These are phyloP conservation scores for Verticillium isaacii DNA, from an alignment of 2,329 filamentous ascomycete genomes.

Conservation along the genomic window DNA sequence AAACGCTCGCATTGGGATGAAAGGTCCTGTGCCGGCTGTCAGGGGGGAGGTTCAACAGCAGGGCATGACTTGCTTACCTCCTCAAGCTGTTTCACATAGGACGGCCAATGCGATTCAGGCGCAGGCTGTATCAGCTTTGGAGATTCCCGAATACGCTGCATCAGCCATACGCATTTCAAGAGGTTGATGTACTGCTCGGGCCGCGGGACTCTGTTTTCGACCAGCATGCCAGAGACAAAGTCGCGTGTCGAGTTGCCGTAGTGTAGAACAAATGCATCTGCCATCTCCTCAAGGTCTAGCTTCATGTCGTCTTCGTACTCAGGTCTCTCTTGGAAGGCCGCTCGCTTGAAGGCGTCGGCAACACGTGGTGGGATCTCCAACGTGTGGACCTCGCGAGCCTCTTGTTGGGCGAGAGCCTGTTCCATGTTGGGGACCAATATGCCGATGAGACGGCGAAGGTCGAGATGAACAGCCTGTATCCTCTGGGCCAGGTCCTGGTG, in stretches of 20 bases:
- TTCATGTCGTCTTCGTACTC: neutral
- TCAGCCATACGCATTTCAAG: slow-evolving; percentile 27
- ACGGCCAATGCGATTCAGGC: slow-evolving; percentile 28
- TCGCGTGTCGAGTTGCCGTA: slow-evolving; percentile 19
- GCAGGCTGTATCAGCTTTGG: slow-evolving; percentile 8
- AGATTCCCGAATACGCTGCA: slow-evolving; percentile 11
- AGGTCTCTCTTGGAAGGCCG: slow-evolving; percentile 2
- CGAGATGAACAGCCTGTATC: slow-evolving; percentile 9
- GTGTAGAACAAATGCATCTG: slow-evolving; percentile 26
- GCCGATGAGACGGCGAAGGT: slow-evolving; percentile 15
- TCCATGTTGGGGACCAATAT: slow-evolving; percentile 15
- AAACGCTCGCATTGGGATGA: slow-evolving; percentile 21
- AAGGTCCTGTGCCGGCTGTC: slow-evolving; percentile 16
- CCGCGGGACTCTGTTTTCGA: slow-evolving; percentile 16
- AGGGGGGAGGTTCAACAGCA: neutral
- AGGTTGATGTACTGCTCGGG: slow-evolving; percentile 23
- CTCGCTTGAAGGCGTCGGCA: slow-evolving; percentile 6
- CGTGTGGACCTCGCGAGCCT: slow-evolving; percentile 3
- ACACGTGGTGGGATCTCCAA: slow-evolving; percentile 17
- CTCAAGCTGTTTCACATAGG: slow-evolving; percentile 24
- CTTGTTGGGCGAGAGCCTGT: slow-evolving; percentile 10
- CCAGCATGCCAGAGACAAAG: slow-evolving; percentile 17
- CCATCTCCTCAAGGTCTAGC: slow-evolving; percentile 16
- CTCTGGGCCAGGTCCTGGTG: slow-evolving; percentile 15
- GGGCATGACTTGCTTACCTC: slow-evolving; percentile 16